Evolutionary conservation across 192 early-diverging fungal species (phyloP).

Genomic region (Phycomyces blakesleeanus): DNA sequence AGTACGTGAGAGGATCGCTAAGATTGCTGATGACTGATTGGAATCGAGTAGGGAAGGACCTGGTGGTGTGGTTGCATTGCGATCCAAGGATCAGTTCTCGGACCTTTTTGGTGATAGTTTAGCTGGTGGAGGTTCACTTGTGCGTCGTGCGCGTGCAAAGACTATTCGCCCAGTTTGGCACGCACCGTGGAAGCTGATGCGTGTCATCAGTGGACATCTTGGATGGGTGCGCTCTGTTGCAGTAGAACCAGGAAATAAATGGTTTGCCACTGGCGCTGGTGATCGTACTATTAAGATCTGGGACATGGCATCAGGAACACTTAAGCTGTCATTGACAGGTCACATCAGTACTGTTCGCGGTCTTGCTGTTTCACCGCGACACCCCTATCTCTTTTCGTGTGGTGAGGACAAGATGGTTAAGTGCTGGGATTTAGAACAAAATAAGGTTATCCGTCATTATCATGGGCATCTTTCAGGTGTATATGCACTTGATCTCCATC

Average conservation of each 20-base stretch:
- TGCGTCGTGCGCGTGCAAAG: constrained; percentile 50
- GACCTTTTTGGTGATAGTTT: constrained; percentile 40
- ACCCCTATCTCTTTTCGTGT: constrained; percentile 95
- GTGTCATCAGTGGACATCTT: constrained; percentile 94
- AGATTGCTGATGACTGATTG: neutral
- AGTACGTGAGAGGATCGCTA: neutral
- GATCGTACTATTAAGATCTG: constrained; percentile 99
- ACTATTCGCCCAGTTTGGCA: constrained; percentile 84
- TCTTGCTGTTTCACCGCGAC: constrained; percentile 87
- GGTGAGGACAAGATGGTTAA: constrained; percentile 99
- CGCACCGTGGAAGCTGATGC: constrained; percentile 98
- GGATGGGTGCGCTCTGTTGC: constrained; percentile 94
- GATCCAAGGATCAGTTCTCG: constrained; percentile 37
- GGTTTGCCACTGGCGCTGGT: constrained; percentile 98
- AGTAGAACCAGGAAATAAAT: constrained; percentile 93
- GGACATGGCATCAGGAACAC: constrained; percentile 96
- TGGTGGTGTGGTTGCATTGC: constrained; percentile 39
- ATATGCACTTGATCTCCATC: constrained; percentile 88
- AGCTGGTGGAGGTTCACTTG: constrained; percentile 40
- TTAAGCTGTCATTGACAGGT: constrained; percentile 93
- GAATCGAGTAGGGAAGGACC: constrained; percentile 13
- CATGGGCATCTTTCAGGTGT: constrained; percentile 96
- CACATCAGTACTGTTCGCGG: constrained; percentile 96
- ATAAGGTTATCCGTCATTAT: constrained; percentile 98
- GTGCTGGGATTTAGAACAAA: constrained; percentile 99